Conservation (phyloP, 495 filamentous ascomycete genomes). For the Hyaloscypha hepaticicola region DNA sequence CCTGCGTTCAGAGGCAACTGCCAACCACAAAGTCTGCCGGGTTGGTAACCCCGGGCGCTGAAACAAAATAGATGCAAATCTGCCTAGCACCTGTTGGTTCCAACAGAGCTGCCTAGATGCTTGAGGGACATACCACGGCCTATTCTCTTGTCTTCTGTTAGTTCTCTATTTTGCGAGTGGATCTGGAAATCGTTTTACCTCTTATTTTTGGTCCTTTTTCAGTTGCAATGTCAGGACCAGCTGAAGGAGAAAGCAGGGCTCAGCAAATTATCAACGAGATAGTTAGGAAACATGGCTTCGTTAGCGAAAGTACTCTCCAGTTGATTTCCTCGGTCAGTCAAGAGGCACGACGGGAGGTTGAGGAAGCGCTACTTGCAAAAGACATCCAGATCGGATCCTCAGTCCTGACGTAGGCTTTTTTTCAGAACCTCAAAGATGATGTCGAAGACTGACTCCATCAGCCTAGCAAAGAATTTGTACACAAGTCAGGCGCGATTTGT, state of each 20-base stretch:
- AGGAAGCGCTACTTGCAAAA: not conserved
- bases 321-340: not conserved
- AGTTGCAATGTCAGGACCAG: not conserved
- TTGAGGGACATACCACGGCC: not conserved
- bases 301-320: not conserved
- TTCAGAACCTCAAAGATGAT: not conserved
- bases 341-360: not conserved
- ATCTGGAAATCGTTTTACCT: not conserved
- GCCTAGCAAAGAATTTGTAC: slow-evolving; percentile 35
- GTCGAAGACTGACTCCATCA: slow-evolving; percentile 23
- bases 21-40: not conserved
- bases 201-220: not conserved
- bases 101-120: not conserved
- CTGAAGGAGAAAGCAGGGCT: not conserved
- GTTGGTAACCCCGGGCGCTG: too few relatives aligned
- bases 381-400: not conserved
- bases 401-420: not conserved
- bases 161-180: not conserved
- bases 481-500: slow-evolving; percentile 39
- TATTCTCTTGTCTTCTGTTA: not conserved
- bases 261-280: not conserved
- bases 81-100: not conserved
- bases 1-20: not conserved
- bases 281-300: not conserved
- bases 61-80: too few relatives aligned